Percentiles rank a stretch among this genome's conserved stretches.
Evolutionary conservation across 495 filamentous ascomycete genomes (phyloP).

Genomic region (Rostrohypoxylon terebratum): DNA sequence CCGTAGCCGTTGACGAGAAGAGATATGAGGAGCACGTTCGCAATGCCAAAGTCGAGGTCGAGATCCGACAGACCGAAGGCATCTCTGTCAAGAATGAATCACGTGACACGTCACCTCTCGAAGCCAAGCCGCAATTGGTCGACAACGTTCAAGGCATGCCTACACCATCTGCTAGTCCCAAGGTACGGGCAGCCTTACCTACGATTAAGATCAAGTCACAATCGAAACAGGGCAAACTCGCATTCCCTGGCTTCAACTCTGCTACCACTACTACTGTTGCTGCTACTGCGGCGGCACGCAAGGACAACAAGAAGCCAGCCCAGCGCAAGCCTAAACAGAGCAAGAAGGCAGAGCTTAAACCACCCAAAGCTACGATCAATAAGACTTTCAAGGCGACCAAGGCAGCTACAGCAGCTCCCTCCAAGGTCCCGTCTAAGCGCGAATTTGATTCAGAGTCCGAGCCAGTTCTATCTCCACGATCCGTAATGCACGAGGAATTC

Average conservation of each 20-base stretch:
- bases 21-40: constrained; percentile 51
- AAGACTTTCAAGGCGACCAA: constrained; percentile 60
- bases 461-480: constrained; percentile 28
- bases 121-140: constrained; percentile 50
- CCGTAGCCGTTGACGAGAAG: constrained; percentile 56
- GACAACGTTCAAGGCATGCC: constrained; percentile 63
- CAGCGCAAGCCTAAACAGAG: constrained; percentile 52
- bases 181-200: constrained; percentile 62
- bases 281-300: constrained; percentile 21
- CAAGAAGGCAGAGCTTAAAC: constrained; percentile 55
- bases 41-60: constrained; percentile 55
- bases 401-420: constrained; percentile 22
- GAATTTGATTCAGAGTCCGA: constrained; percentile 28
- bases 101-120: constrained; percentile 43
- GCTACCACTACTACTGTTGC: constrained; percentile 14
- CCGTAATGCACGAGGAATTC: constrained; percentile 46
- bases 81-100: constrained; percentile 45
- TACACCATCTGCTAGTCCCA: constrained; percentile 72
- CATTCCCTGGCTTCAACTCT: constrained; percentile 37
- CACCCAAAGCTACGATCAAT: constrained; percentile 52
- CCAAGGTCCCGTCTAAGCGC: constrained; percentile 41
- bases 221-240: constrained; percentile 56
- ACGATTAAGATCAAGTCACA: constrained; percentile 46
- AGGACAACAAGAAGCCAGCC: constrained; percentile 43
- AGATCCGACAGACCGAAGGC: constrained; percentile 39